Conservation (phyloP, 768 basidiomycete species). For the Exidia glandulosa region DNA sequence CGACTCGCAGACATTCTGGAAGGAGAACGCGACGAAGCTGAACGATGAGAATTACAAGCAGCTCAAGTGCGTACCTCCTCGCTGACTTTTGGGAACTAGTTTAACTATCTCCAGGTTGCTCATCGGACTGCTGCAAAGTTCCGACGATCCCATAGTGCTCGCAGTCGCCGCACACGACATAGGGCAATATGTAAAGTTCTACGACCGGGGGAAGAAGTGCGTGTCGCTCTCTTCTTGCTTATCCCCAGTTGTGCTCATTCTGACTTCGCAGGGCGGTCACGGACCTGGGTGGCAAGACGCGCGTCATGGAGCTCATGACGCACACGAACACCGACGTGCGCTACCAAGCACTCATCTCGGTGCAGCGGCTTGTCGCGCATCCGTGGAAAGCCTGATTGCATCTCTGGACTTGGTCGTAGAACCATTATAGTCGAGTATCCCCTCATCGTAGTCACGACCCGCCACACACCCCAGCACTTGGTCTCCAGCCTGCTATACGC, state of each 20-base stretch:
- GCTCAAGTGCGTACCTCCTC: slow-evolving; percentile 48
- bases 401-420: neutral
- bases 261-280: slow-evolving; percentile 49
- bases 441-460: too few relatives aligned
- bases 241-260: slow-evolving; percentile 2
- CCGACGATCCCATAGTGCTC: slow-evolving; percentile 64
- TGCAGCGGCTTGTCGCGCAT: slow-evolving; percentile 86
- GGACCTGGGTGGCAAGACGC: slow-evolving; percentile 76
- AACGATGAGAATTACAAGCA: slow-evolving; percentile 79
- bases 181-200: slow-evolving; percentile 88
- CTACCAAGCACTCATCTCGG: slow-evolving; percentile 83
- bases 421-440: too few relatives aligned
- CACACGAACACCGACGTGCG: slow-evolving; percentile 81
- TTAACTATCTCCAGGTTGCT: slow-evolving; percentile 41
- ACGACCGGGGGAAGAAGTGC: slow-evolving; percentile 86
- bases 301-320: slow-evolving; percentile 88
- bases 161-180: slow-evolving; percentile 91
- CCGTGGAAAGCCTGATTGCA: slow-evolving; percentile 39
- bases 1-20: slow-evolving; percentile 96
- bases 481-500: too few relatives aligned
- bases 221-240: slow-evolving; percentile 17
- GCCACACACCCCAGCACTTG: too few relatives aligned
- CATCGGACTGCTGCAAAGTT: slow-evolving; percentile 57
- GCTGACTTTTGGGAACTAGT: neutral
- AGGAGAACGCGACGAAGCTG: slow-evolving; percentile 79